Percentiles rank a stretch among this genome's conserved stretches.
Conservation (phyloP, 2,329 filamentous ascomycete genomes). For the Neonectria coccinea region DNA sequence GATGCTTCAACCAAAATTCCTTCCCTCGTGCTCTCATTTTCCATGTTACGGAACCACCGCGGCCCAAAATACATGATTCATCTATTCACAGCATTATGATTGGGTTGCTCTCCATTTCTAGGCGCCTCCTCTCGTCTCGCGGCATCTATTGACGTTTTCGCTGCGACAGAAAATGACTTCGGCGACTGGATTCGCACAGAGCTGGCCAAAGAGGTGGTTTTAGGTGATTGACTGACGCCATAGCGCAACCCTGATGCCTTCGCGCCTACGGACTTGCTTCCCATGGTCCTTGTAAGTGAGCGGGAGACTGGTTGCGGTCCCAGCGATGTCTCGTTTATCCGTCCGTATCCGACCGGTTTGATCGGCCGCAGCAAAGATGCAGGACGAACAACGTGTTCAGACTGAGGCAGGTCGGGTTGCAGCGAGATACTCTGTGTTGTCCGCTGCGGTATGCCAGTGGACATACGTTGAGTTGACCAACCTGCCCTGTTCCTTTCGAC, state of each 20-base stretch:
- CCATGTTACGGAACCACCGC: not conserved
- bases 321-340: slow-evolving; percentile 20
- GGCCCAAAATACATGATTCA: slow-evolving; percentile 19
- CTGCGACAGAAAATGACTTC: slow-evolving; percentile 31
- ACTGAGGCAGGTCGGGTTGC: slow-evolving; percentile 14
- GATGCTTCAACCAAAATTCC: slow-evolving; percentile 4
- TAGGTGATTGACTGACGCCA: slow-evolving; percentile 25
- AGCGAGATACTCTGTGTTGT: not conserved
- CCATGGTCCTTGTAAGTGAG: slow-evolving; percentile 11
- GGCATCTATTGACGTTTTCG: slow-evolving; percentile 20
- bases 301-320: slow-evolving; percentile 29
- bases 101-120: slow-evolving; percentile 14
- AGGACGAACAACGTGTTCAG: slow-evolving; percentile 10
- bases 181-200: slow-evolving; percentile 45
- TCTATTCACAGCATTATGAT: slow-evolving; percentile 24
- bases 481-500: slow-evolving; percentile 3
- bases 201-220: slow-evolving; percentile 32
- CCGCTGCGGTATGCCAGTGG: slow-evolving; percentile 21
- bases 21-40: not conserved
- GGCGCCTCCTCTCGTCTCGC: slow-evolving; percentile 12
- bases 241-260: slow-evolving; percentile 32
- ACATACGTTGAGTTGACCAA: slow-evolving; percentile 22
- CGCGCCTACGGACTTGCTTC: slow-evolving; percentile 39
- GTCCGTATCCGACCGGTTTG: slow-evolving; percentile 28
- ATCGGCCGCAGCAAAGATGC: slow-evolving; percentile 18